Evolutionary conservation across 192 early-diverging fungal species (phyloP), one percentile per base, ranked within the genome.

Genomic region (Entophlyctis luteolus): DNA sequence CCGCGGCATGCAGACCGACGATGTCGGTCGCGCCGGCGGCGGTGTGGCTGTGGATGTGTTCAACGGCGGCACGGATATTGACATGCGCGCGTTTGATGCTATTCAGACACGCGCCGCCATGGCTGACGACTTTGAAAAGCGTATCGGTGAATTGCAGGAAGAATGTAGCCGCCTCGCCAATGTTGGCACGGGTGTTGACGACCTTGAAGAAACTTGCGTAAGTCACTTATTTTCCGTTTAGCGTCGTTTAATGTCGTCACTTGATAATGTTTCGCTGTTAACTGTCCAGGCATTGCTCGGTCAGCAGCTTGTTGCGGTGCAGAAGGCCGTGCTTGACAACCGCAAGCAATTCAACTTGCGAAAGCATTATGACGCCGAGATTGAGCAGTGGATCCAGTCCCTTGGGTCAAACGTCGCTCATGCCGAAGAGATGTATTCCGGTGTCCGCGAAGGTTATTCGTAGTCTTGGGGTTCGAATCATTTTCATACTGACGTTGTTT

Each of bases 341-440:
- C 36, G 56, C 2, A 62, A 54, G n/a, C 55, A 57, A 20, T 48
- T 69, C 20, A 59, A 56, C 10, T 47, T 69, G 28, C 57, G 67
- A 27, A 59, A 59, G 1, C 67, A 69, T 34, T 69, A 47, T 47
- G 67, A 69, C 32, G 37, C 20, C n/a, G 67, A 69, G 27, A 32
- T 59, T 28, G 67, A 69, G 31, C 1, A 56, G 48, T 69, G 67
- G 67, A 69, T 69, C 35, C 39, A 49, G 5, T 14, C 38, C 31
- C 12, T 63, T 20, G 34, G 31, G 22, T 29, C 12, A 2, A 14
- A 63, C 5, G 48, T 63, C 4, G 6, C n/a, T 5, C 20, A 63
- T 2, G 28, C 25, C 6, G 62, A 63, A 46, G 31, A n/a, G 8
- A 42, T 63, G 12, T 22, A 50, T 22, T 45, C 28, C 0, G 18